Evolutionary conservation across 176 grass and related monocot genomes (phyloP), one percentile per base, ranked within the genome.

Genomic region (Paspalum vaginatum): DNA sequence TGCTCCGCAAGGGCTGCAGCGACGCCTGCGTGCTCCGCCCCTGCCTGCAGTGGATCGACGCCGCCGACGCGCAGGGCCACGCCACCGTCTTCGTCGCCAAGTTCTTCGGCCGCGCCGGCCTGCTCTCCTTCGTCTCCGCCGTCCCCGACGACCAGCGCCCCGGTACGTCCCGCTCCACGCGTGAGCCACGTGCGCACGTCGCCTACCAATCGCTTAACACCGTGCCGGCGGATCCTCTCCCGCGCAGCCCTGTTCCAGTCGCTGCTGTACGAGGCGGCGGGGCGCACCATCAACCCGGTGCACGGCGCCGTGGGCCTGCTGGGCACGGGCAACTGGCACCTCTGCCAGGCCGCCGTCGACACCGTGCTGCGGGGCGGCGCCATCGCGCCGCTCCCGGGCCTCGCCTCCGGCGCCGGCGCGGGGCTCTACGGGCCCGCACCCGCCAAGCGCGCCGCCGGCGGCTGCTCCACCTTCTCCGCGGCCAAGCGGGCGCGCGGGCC

Each of bases 21-120:
- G 93, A 93, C 61, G 75, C 54, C 27, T 97, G 93, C 80, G 75
- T 97, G 26, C 90, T 97, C 4, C 90, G 93, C 67, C 85, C 90
- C 20, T 97, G 90, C 44, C 88, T 97, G 3, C 90, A 93, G 80
- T 97, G 93, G 93, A 93, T 97, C 72, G 90, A 93, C 25, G 80
- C 68, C 38, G 75, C 90, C 41, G 93, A 93, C n/a, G 85, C 93
- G 13, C 93, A 97, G 53, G 93, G 90, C 62, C 85, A 97, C 81
- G 93, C 93, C 83, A 97, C 93, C 42, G 83, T 97, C 68, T 96
- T 96, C 78, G 93, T 96, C 74, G 93, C 93, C 72, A 97, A 97
- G 85, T 97, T 93, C 80, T 97, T 97, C 49, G 93, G 93, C 72
- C 93, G 93, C 61, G 93, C 93, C 20, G 93, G 90, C 0, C 88